Evolutionary conservation across 192 early-diverging fungal species (phyloP).

Genomic region (Linnemannia exigua): DNA sequence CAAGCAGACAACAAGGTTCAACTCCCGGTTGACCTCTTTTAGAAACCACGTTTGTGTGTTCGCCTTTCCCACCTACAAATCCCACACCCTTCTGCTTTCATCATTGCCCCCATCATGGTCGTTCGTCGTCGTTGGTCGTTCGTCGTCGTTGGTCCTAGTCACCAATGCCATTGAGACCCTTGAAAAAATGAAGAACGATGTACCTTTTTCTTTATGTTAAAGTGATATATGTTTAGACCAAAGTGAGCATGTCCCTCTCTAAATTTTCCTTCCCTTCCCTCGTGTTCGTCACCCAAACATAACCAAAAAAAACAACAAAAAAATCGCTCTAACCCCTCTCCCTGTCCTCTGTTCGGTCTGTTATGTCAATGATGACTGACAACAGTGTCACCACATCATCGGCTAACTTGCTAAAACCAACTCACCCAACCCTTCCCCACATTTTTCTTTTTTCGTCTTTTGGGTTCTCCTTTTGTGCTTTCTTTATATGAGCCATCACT

Average conservation of each 20-base stretch:
- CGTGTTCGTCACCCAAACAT: background rate
- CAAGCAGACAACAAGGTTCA: conserved; percentile 10
- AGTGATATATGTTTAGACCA: conserved; percentile 10
- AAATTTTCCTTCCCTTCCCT: background rate
- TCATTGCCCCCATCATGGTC: background rate
- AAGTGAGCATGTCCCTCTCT: background rate
- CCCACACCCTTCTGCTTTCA: background rate
- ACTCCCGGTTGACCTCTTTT: conserved; percentile 35
- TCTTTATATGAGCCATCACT: background rate
- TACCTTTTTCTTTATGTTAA: background rate
- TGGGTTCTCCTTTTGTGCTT: conserved; percentile 19
- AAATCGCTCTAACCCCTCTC: background rate
- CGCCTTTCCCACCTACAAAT: background rate
- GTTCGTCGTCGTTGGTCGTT: background rate
- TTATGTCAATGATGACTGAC: conserved; percentile 1
- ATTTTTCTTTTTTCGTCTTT: conserved; percentile 54
- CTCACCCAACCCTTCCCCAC: conserved; percentile 32
- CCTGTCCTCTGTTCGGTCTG: background rate
- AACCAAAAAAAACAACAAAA: too few species aligned
- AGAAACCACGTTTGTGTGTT: background rate
- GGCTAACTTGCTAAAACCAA: background rate
- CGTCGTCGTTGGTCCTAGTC: background rate
- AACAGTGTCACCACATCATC: background rate
- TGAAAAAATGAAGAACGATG: background rate
- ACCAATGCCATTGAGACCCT: background rate